Evolutionary conservation across 2,329 filamentous ascomycete species (phyloP).

Genomic region (Diplodia intermedia): DNA sequence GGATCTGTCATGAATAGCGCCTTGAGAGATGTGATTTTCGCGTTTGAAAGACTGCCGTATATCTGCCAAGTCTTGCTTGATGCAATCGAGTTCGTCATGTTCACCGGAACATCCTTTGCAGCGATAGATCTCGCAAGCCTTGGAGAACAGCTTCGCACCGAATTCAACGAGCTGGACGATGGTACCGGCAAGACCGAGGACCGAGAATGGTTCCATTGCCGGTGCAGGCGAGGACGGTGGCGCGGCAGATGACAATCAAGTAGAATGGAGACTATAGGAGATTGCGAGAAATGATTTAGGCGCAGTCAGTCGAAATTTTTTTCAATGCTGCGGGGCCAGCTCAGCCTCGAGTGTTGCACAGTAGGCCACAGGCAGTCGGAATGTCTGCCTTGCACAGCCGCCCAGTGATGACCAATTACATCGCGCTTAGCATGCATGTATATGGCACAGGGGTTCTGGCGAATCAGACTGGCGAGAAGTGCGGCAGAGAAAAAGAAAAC

Average conservation of each 20-base stretch:
- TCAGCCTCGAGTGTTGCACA: neutral
- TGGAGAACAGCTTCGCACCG: neutral
- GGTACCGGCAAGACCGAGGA: neutral
- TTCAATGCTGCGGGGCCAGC: too few species aligned
- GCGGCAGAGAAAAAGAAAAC: too few species aligned
- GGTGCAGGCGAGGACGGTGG: too few species aligned
- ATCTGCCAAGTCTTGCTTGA: neutral
- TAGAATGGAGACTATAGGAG: too few species aligned
- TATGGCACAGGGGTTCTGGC: too few species aligned
- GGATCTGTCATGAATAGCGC: neutral
- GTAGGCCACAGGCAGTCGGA: neutral
- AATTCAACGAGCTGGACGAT: neutral
- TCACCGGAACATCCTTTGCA: neutral
- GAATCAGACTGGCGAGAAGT: too few species aligned
- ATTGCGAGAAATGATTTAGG: too few species aligned
- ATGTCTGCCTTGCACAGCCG: neutral
- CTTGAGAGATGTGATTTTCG: too few species aligned
- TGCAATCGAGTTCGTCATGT: neutral
- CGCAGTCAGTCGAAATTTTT: neutral
- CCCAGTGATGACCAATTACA: too few species aligned
- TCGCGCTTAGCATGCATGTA: too few species aligned
- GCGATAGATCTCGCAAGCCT: neutral
- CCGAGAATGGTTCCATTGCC: neutral
- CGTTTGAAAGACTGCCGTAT: neutral
- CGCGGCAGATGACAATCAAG: too few species aligned